Evolutionary conservation across 2,329 filamentous ascomycete genomes (phyloP), one percentile per base, ranked within the genome.

Genomic region (Aspergillus quadrilineatus): DNA sequence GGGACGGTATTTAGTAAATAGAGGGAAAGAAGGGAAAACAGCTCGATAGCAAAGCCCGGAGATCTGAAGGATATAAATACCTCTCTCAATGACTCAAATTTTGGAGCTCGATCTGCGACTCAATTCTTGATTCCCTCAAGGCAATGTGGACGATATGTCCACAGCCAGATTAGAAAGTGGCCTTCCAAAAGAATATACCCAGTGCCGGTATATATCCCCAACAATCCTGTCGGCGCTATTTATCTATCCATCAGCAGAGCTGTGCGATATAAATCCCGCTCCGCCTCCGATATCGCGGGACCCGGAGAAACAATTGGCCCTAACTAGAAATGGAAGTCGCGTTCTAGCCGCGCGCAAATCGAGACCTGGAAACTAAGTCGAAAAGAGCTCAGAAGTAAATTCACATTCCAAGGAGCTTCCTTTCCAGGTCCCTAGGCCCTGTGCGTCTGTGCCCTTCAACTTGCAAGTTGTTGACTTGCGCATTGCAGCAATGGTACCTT

Each of bases 231-330:
- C 14, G 26, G 22, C 39, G 17, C 39, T 41, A 39, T 59, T 49
- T 52, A 55, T 49, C 42, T 30, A 29, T 57, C 36, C 51, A 22
- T 22, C 3, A 22, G 22, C 22, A 22, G 22, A 22, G 55, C 50
- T 49, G 50, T 30, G 56, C 30, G 43, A 34, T 50, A 9, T 47
- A 60, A 55, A 61, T 61, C 45, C 49, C 55, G 54, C 63, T 63
- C 64, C 65, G 65, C 52, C 63, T 62, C 64, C 65, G 65, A 66
- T 66, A 67, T 66, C 65, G 65, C 68, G 66, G 57, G 60, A 54
- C 43, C 62, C 68, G 69, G 69, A 70, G 64, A 72, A 70, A 70
- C 61, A 57, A 57, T 62, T 64, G 61, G 63, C 59, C 63, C 58
- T 39, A 36, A 6, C 30, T 9, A 1, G 17, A 46, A 36, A 47